Conservation (phyloP, 2,329 filamentous ascomycete species). For the Ascomycota sp. region DNA sequence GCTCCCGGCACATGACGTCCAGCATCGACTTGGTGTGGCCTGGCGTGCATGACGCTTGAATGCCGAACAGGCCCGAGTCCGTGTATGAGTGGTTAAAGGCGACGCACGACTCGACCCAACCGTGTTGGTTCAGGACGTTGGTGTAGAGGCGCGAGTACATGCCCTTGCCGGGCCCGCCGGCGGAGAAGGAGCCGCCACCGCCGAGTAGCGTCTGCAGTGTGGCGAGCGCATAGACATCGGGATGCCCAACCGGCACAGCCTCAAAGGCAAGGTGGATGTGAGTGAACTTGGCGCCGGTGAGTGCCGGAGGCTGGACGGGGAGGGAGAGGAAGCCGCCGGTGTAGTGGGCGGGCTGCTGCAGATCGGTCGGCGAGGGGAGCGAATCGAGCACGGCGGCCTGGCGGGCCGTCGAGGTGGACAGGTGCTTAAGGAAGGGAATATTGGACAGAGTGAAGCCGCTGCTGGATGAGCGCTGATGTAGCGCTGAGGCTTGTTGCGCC, state of each 20-base stretch:
- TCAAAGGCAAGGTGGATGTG: conserved; percentile 95
- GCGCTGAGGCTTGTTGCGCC: background rate
- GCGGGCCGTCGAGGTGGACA: conserved; percentile 52
- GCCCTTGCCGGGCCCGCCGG: conserved; percentile 89
- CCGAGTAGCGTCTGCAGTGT: conserved; percentile 90
- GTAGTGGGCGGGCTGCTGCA: conserved; percentile 54
- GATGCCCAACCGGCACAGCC: conserved; percentile 70
- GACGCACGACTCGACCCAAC: conserved; percentile 90
- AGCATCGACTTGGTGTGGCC: conserved; percentile 65
- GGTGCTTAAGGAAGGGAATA: conserved; percentile 76
- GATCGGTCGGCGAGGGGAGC: conserved; percentile 24
- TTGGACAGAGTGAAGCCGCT: conserved; percentile 38
- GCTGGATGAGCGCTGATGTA: no score
- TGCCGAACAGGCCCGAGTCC: conserved; percentile 87
- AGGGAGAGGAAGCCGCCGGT: conserved; percentile 85
- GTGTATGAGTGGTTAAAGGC: conserved; percentile 97
- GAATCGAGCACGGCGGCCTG: conserved; percentile 34
- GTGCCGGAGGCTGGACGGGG: conserved; percentile 59
- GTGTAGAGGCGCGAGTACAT: conserved; percentile 98
- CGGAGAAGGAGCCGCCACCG: conserved; percentile 89
- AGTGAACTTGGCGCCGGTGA: conserved; percentile 60
- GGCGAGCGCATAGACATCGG: conserved; percentile 90
- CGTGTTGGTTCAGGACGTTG: conserved; percentile 91
- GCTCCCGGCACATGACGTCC: conserved; percentile 84
- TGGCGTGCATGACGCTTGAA: conserved; percentile 69